Evolutionary conservation across 768 basidiomycete species (phyloP), one percentile per base, ranked within the genome.

Genomic region (Dioszegia aurantiaca): DNA sequence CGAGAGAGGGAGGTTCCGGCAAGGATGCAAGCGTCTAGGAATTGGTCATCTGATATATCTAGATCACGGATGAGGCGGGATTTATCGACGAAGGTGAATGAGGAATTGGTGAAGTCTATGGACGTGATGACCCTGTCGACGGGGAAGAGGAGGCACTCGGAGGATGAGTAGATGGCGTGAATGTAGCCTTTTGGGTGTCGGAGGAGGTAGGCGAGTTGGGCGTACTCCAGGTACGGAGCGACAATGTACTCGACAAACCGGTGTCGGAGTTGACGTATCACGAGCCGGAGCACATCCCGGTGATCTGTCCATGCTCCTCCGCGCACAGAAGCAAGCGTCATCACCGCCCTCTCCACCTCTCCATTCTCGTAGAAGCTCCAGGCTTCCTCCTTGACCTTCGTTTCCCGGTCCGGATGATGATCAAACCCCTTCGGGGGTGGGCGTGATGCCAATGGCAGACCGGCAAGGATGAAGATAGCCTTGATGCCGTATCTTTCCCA

Each of bases 391-490:
- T 73, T 74, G 49, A 73, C 61, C 24, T 58, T 52, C 23, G 49
- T 49, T 43, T 68, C 70, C 27, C 67, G 45, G 42, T 73, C 72
- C 37, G n/a, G n/a, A n/a, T 54, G 56, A 1, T 52, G 57, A 41
- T 72, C 71, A 27, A 83, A 81, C 43, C 83, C 82, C 57, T 82
- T 81, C 11, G 81, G 82, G 76, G 87, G 88, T 79, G 82, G 82
- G 56, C 87, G 84, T 62, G 85, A 86, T 66, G 85, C 85, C 0
- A 89, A 88, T 1, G 85, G 80, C 30, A 99, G 81, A 3, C 95
- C 95, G 16, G 89, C 85, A 78, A 98, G 98, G 49, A 99, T 90
- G 69, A 99, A 94, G n/a, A 99, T 90, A 21, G 95, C 95, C 75
- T 94, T 95, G 82, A 99, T 97, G 65, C 83, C 86, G 31, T 89